A percentile compares a stretch with the other conserved stretches of the same genome.
Conservation (phyloP, 805 yeast genomes). For the Yamadazyma phyllophila region DNA sequence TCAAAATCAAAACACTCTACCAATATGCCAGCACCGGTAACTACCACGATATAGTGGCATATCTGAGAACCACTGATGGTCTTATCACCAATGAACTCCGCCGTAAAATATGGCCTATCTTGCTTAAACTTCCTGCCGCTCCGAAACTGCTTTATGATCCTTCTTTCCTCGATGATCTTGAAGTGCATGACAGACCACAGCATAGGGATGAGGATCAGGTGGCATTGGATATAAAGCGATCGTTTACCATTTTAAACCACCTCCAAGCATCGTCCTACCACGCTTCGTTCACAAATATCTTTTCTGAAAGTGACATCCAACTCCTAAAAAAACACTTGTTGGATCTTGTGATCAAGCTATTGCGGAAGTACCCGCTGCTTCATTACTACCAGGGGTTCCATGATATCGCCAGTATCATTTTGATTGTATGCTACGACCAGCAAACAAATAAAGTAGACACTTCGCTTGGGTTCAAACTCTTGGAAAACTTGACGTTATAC, state of each 20-base stretch:
- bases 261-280: conserved; percentile 20
- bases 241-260: conserved; percentile 49
- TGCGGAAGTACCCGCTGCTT: conserved; percentile 60
- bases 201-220: conserved; percentile 83
- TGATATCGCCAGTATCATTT: conserved; percentile 71
- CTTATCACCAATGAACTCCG: conserved; percentile 43
- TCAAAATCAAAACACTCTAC: conserved; percentile 35
- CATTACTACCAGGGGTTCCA: conserved; percentile 92
- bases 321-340: conserved; percentile 41
- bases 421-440: conserved; percentile 46
- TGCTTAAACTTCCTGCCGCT: conserved; percentile 31
- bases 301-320: conserved; percentile 28
- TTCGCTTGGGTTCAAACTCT: conserved; percentile 35
- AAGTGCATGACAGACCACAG: conserved; percentile 26
- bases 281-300: conserved; percentile 25
- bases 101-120: conserved; percentile 49
- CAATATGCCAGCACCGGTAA: conserved; percentile 36
- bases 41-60: conserved; percentile 23
- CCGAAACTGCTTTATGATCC: background rate
- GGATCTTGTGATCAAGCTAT: conserved; percentile 48
- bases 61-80: conserved; percentile 48
- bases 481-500: conserved; percentile 55
- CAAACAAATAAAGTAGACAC: conserved; percentile 21
- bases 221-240: conserved; percentile 69
- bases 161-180: conserved; percentile 20